These are phyloP conservation scores for Boletales sp. DNA, from an alignment of 768 basidiomycete species.

Conservation along the genomic window DNA sequence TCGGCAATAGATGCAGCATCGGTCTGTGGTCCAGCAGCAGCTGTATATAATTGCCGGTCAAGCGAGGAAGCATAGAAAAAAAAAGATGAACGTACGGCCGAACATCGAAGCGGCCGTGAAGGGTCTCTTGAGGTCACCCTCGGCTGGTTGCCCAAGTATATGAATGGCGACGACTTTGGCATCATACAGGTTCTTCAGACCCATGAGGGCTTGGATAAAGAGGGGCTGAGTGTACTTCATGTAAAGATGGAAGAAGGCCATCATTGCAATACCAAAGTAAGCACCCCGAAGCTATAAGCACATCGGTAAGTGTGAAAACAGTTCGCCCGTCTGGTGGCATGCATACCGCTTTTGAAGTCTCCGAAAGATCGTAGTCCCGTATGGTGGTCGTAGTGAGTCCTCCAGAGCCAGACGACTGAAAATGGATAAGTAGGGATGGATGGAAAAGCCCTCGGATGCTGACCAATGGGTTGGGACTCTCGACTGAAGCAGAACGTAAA, in stretches of 20 bases:
- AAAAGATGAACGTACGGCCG: slow-evolving; percentile 46
- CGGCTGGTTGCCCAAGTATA: slow-evolving; percentile 71
- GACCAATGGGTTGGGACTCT: slow-evolving; percentile 74
- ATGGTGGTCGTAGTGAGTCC: slow-evolving; percentile 87
- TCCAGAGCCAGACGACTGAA: slow-evolving; percentile 60
- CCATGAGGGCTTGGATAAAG: slow-evolving; percentile 94
- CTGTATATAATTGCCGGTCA: slow-evolving; percentile 21
- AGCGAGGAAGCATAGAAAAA: background rate
- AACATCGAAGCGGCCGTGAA: slow-evolving; percentile 80
- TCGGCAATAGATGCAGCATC: slow-evolving; percentile 84
- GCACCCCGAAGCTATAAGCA: slow-evolving; percentile 53
- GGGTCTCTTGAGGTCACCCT: slow-evolving; percentile 86
- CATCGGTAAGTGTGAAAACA: background rate
- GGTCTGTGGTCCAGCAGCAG: slow-evolving; percentile 69
- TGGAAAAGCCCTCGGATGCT: slow-evolving; percentile 10
- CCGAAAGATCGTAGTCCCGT: slow-evolving; percentile 88
- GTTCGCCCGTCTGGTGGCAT: slow-evolving; percentile 22
- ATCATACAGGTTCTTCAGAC: slow-evolving; percentile 87
- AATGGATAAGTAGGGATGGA: background rate
- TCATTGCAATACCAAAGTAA: slow-evolving; percentile 79
- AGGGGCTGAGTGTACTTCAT: slow-evolving; percentile 95
- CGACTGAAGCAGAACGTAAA: slow-evolving; percentile 47
- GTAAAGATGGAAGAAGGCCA: slow-evolving; percentile 91
- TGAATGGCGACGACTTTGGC: slow-evolving; percentile 82
- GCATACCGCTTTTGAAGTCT: slow-evolving; percentile 77